Percentiles rank a stretch among this genome's conserved stretches.
phyloP scores from a whole-genome alignment of 2,329 filamentous ascomycete genomes.

The Rutstroemia sp. region DNA sequence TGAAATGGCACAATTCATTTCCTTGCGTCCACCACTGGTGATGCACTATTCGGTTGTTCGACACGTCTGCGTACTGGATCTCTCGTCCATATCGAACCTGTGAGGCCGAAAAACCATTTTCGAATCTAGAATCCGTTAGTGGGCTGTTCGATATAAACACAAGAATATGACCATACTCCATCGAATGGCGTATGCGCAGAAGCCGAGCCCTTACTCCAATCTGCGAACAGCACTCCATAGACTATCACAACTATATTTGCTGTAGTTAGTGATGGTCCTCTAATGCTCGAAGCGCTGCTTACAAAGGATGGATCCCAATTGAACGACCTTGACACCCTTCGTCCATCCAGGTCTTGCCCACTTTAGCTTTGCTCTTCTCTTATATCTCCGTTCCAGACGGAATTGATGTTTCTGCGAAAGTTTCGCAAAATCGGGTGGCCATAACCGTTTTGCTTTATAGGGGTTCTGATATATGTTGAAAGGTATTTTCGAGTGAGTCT shows the following conservation, averaged over 20 bases:
- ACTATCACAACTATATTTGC: slow-evolving; percentile 39
- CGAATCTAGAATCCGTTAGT: slow-evolving; percentile 31
- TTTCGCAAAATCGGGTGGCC: slow-evolving; percentile 70
- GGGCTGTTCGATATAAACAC: neutral
- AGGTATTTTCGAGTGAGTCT: slow-evolving; percentile 29
- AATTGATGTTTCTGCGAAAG: slow-evolving; percentile 68
- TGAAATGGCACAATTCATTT: slow-evolving; percentile 9
- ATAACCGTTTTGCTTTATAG: slow-evolving; percentile 62
- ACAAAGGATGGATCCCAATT: slow-evolving; percentile 35
- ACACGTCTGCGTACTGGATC: slow-evolving; percentile 19
- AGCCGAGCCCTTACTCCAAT: slow-evolving; percentile 37
- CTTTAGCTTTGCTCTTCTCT: slow-evolving; percentile 57
- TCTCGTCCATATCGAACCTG: slow-evolving; percentile 29
- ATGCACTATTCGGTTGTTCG: slow-evolving; percentile 16
- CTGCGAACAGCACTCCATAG: slow-evolving; percentile 56
- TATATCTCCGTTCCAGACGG: slow-evolving; percentile 71
- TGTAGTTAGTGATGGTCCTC: slow-evolving; percentile 2
- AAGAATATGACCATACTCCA: slow-evolving; percentile 35
- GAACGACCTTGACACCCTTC: slow-evolving; percentile 56
- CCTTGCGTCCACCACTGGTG: slow-evolving; percentile 14
- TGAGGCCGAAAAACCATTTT: slow-evolving; percentile 33
- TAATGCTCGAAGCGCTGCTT: slow-evolving; percentile 7
- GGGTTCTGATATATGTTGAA: slow-evolving; percentile 41
- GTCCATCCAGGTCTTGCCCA: slow-evolving; percentile 56
- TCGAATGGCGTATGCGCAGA: slow-evolving; percentile 40